Percentiles rank a stretch among this genome's conserved stretches.
Conservation (phyloP, 2,329 filamentous ascomycete species). For the Ceratocystis lukuohia region DNA sequence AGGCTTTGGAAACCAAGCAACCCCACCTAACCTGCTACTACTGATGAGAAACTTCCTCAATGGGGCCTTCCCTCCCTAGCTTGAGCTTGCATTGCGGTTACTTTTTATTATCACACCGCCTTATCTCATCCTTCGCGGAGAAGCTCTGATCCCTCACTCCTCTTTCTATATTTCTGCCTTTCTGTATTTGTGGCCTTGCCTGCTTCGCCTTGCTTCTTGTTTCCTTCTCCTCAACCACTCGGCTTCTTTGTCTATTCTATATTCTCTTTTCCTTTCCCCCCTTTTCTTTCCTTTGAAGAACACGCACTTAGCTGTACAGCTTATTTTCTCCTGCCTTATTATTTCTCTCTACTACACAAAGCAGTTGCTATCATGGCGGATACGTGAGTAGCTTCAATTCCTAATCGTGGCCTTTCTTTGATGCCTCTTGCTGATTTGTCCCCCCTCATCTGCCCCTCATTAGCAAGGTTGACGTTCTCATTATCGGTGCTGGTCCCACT, state of each 20-base stretch:
- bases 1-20: not conserved
- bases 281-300: too few relatives aligned
- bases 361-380: slow-evolving; percentile 24
- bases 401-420: not conserved
- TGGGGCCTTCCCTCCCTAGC: not conserved
- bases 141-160: not conserved
- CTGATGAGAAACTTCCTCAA: not conserved
- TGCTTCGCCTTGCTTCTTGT: not conserved
- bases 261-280: too few relatives aligned
- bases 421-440: not conserved
- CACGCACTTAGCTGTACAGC: too few relatives aligned
- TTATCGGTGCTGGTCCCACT: slow-evolving; percentile 95
- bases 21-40: not conserved
- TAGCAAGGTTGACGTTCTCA: slow-evolving; percentile 54
- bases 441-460: not conserved
- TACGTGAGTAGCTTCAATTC: slow-evolving; percentile 21
- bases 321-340: not conserved
- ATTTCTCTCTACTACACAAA: slow-evolving; percentile 16
- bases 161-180: not conserved
- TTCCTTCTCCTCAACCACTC: not conserved
- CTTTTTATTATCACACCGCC: not conserved
- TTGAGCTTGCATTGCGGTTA: not conserved
- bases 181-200: not conserved
- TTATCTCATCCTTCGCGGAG: not conserved
- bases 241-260: too few relatives aligned